Conservation (phyloP, 148 eudicot species). For the Chenopodium formosanum region DNA sequence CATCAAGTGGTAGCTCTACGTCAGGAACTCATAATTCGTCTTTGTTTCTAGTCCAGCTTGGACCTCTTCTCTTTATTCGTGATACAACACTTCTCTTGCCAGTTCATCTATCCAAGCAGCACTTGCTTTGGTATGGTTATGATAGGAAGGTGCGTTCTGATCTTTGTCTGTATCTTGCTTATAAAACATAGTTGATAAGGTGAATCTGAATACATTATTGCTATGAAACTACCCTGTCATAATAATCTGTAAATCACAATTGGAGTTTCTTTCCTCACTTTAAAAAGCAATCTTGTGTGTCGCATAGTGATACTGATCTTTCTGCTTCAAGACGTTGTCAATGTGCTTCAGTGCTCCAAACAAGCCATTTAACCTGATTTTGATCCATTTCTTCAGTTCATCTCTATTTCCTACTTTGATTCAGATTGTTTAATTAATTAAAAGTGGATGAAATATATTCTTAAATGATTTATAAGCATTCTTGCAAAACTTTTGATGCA, state of each 20-base stretch:
- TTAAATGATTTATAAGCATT: background rate
- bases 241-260: background rate
- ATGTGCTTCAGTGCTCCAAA: background rate
- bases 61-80: constrained; percentile 89
- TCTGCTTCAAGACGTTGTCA: background rate
- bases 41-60: constrained; percentile 92
- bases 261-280: background rate
- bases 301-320: background rate
- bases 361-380: background rate
- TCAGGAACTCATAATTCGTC: constrained; percentile 74
- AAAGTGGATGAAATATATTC: background rate
- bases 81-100: constrained; percentile 93
- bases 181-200: background rate
- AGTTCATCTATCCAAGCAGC: constrained; percentile 90
- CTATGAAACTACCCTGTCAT: background rate
- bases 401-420: background rate
- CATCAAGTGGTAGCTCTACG: constrained; percentile 77
- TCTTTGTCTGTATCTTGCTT: background rate
- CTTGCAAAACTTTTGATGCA: background rate
- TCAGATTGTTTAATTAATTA: background rate
- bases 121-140: constrained; percentile 97
- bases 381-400: background rate
- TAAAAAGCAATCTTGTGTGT: background rate
- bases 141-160: constrained; percentile 75
- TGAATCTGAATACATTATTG: background rate